These are phyloP conservation scores for Trametes villosa DNA, from an alignment of 768 basidiomycete species.

Conservation along the genomic window DNA sequence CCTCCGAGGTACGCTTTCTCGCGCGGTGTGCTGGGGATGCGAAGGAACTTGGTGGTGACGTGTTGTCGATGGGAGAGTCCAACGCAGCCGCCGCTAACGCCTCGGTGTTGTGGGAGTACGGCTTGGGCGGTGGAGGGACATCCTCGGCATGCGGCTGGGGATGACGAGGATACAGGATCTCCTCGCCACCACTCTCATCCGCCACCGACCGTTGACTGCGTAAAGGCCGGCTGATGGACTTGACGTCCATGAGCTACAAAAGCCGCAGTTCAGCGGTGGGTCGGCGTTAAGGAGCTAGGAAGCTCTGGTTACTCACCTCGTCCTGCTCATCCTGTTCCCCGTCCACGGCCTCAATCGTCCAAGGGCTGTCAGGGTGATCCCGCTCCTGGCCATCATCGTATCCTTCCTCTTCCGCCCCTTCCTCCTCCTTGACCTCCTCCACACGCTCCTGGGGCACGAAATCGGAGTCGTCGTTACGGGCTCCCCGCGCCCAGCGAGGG, in stretches of 20 bases:
- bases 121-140: background rate
- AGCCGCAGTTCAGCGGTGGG: background rate
- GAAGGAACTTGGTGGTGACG: slow-evolving; percentile 74
- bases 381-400: slow-evolving; percentile 46
- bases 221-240: slow-evolving; percentile 51
- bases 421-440: slow-evolving; percentile 40
- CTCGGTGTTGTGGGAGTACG: background rate
- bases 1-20: slow-evolving; percentile 79
- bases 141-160: slow-evolving; percentile 35
- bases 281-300: slow-evolving; percentile 12
- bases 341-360: slow-evolving; percentile 88
- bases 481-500: slow-evolving; percentile 83
- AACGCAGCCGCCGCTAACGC: background rate
- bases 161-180: slow-evolving; percentile 85
- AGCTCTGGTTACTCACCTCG: slow-evolving; percentile 57
- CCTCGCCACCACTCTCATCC: slow-evolving; percentile 88
- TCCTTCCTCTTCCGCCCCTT: slow-evolving; percentile 27
- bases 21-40: slow-evolving; percentile 55
- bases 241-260: slow-evolving; percentile 47
- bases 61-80: background rate
- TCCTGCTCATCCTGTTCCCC: slow-evolving; percentile 74
- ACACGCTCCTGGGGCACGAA: slow-evolving; percentile 37
- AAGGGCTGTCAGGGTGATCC: slow-evolving; percentile 74
- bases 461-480: slow-evolving; percentile 41
- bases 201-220: slow-evolving; percentile 68